Conservation (phyloP, 305 asterid species). For the Fraxinus latifolia region DNA sequence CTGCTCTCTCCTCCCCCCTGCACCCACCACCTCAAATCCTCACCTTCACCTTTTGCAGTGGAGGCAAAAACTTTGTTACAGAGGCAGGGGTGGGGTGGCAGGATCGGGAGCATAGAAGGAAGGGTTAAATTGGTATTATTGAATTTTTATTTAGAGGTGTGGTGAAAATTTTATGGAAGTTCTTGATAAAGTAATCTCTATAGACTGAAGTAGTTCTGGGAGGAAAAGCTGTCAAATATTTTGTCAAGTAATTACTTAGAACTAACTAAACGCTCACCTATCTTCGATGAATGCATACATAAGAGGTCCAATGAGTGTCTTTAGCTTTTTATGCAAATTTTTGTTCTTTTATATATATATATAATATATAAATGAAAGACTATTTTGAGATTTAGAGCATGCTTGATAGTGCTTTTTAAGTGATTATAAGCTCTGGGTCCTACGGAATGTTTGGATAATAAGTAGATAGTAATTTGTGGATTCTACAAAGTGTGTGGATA, state of each 20-base stretch:
- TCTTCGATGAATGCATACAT: slow-evolving; percentile 11
- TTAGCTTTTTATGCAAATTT: slow-evolving; percentile 1
- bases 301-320: slow-evolving; percentile 3
- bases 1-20: background rate
- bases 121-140: background rate
- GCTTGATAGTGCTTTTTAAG: background rate
- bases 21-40: background rate
- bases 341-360: background rate
- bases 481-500: background rate
- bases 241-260: slow-evolving; percentile 5
- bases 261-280: slow-evolving; percentile 10
- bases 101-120: background rate
- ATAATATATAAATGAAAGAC: background rate
- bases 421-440: background rate
- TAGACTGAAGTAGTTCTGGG: background rate
- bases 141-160: background rate
- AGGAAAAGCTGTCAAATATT: slow-evolving; percentile 11
- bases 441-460: background rate
- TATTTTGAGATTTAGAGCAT: background rate
- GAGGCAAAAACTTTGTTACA: background rate
- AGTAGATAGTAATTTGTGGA: background rate
- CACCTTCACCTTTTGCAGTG: background rate
- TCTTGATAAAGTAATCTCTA: background rate
- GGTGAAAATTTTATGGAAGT: background rate
- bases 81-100: background rate